Conservation (phyloP, 352 stramenopile species). For the Phytophthora macrochlamydospora region DNA sequence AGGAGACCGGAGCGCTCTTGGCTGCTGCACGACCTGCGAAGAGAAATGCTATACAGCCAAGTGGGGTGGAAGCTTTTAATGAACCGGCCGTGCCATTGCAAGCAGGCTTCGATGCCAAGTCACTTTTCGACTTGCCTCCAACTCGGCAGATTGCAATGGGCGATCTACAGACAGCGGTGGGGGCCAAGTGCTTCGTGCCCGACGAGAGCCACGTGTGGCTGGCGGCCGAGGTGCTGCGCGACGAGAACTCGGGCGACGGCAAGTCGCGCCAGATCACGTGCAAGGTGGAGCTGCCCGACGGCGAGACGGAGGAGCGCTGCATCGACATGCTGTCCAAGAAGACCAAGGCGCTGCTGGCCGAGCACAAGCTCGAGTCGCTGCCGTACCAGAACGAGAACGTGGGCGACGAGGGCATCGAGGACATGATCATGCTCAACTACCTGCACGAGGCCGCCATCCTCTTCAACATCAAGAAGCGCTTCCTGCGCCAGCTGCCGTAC, state of each 20-base stretch:
- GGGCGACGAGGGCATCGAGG: slow-evolving; percentile 70
- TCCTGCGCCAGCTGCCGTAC: slow-evolving; percentile 90
- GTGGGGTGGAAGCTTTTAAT: too few relatives aligned
- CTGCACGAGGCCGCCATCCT: slow-evolving; percentile 91
- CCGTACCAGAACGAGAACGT: slow-evolving; percentile 87
- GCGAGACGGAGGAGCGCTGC: slow-evolving; percentile 59
- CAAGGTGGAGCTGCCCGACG: slow-evolving; percentile 60
- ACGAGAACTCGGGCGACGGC: slow-evolving; percentile 64
- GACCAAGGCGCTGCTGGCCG: slow-evolving; percentile 70
- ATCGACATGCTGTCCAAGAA: slow-evolving; percentile 78
- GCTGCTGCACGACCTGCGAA: too few relatives aligned
- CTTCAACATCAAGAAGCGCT: slow-evolving; percentile 89
- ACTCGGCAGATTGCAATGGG: slow-evolving; percentile 17
- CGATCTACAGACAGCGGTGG: slow-evolving; percentile 64
- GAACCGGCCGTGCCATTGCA: too few relatives aligned
- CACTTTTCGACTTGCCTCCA: too few relatives aligned
- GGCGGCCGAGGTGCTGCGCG: slow-evolving; percentile 71
- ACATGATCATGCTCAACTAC: slow-evolving; percentile 91
- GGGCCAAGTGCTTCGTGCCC: slow-evolving; percentile 87
- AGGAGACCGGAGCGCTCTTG: too few relatives aligned
- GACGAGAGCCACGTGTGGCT: slow-evolving; percentile 89
- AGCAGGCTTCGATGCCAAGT: too few relatives aligned
- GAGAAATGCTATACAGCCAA: too few relatives aligned
- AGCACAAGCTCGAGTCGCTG: slow-evolving; percentile 77
- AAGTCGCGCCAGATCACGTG: slow-evolving; percentile 71